Base-by-base conservation (phyloP, 495 filamentous ascomycete genomes). In the Letharia lupina region DNA sequence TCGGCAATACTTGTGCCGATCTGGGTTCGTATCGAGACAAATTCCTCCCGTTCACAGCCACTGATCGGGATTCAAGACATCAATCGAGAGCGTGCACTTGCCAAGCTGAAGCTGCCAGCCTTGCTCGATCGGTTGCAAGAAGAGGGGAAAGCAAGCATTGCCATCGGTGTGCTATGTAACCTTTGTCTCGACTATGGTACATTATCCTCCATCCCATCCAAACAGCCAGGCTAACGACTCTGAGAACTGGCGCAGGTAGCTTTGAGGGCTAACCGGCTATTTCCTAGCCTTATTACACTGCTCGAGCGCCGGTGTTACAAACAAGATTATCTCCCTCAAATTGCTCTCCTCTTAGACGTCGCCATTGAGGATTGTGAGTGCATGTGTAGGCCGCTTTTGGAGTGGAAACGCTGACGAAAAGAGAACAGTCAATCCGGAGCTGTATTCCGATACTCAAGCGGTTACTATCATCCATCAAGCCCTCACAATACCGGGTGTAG, bases 1-100 rank as follows among this genome's bases (percentile, higher is more conserved):
- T 91, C 70, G 90, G 88, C 4, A 93, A 93, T 74, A 85, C 84
- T n/a, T 92, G 89, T 74, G 90, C 90, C 56, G 90, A 93, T 71
- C 87, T 84, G 63, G 84, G 89, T 89, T 56, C n/a, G 50, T 62
- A 76, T 70, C 79, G 70, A 18, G 18, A 5, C n/a, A 20, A 39
- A 42, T 58, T 31, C 48, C n/a, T 12, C 20, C 65, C 16, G 23
- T 42, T 65, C 48, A 64, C 20, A 20, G 33, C 60, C 18, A 60
- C 54, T 65, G 59, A 68, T 35, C 61, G 54, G 23, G 48, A 59
- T 68, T 31, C 68, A 28, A 91, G 90, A 93, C 75, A 85, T 85
- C 67, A 93, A 93, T 70, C 77, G 90, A 61, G 79, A 81, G n/a
- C 80, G 83, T 39, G 83, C 91, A 11, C 78, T 91, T 35, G 79